These are phyloP conservation scores for Rhizomucor pusillus DNA, from an alignment of 371 early-diverging fungal species.

Conservation along the genomic window DNA sequence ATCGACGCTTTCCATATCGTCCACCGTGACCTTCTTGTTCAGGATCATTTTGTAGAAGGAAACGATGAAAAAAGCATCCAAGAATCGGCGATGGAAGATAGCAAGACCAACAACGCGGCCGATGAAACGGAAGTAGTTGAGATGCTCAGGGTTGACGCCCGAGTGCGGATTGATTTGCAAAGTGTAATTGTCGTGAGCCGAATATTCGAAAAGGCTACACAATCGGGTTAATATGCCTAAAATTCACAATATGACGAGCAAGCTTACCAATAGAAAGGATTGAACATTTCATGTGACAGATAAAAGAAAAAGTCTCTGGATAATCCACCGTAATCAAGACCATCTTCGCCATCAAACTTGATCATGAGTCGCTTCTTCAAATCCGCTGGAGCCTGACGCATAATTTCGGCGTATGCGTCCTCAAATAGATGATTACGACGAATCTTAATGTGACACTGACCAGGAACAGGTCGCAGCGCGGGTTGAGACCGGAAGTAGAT, in stretches of 20 bases:
- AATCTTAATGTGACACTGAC: conserved; percentile 88
- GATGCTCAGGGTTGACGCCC: conserved; percentile 95
- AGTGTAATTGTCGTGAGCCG: conserved; percentile 95
- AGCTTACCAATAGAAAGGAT: conserved; percentile 84
- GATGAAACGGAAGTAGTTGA: conserved; percentile 97
- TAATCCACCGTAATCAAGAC: conserved; percentile 96
- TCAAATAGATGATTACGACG: conserved; percentile 86
- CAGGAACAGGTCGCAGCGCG: conserved; percentile 81
- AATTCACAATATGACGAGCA: background rate
- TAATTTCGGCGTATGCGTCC: conserved; percentile 90
- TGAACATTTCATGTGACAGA: conserved; percentile 97
- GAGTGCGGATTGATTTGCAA: conserved; percentile 95
- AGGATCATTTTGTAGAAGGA: conserved; percentile 97
- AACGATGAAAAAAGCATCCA: conserved; percentile 94
- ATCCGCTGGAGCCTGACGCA: conserved; percentile 80
- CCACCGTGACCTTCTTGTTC: conserved; percentile 77
- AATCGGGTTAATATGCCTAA: no score
- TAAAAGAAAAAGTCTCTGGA: conserved; percentile 96
- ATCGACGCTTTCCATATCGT: conserved; percentile 97
- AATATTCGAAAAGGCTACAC: conserved; percentile 89
- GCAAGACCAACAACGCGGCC: conserved; percentile 96
- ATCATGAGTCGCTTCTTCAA: conserved; percentile 93
- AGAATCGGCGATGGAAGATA: conserved; percentile 93
- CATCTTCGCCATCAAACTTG: conserved; percentile 97
- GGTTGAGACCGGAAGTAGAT: conserved; percentile 94